These are phyloP conservation scores for Dryadomyces sulphureus DNA, from an alignment of 2,329 filamentous ascomycete species.

Conservation along the genomic window DNA sequence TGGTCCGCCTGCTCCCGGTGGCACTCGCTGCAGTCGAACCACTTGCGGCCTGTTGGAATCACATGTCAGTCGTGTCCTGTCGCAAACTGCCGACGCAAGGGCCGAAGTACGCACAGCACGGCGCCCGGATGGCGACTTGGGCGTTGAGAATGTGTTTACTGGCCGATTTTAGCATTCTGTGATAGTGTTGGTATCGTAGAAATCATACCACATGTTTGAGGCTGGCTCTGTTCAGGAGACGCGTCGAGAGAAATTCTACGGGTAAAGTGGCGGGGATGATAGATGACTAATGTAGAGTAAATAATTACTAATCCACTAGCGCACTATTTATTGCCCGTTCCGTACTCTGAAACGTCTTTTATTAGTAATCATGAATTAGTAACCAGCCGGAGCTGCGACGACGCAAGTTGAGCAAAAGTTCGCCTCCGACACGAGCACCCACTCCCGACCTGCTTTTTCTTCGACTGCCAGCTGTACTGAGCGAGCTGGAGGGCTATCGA, in stretches of 20 bases:
- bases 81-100: background rate
- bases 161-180: background rate
- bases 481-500: background rate
- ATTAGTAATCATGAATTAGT: no score
- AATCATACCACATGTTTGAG: slow-evolving; percentile 2
- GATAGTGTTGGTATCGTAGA: background rate
- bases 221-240: background rate
- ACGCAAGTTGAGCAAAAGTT: background rate
- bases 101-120: slow-evolving; percentile 57
- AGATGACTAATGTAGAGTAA: background rate
- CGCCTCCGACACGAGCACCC: background rate
- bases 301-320: no score
- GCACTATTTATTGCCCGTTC: no score
- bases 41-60: slow-evolving; percentile 57
- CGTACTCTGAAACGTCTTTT: no score
- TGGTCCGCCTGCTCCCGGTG: slow-evolving; percentile 72
- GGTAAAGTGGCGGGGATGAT: background rate
- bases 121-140: slow-evolving; percentile 87
- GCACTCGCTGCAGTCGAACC: slow-evolving; percentile 98
- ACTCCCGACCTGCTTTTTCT: background rate
- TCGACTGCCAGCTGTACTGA: background rate
- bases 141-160: slow-evolving; percentile 99
- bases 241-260: background rate
- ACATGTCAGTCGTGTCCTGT: background rate
- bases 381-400: background rate